phyloP scores from a whole-genome alignment of 371 early-diverging fungal species.

The Cokeromyces recurvatus region DNA sequence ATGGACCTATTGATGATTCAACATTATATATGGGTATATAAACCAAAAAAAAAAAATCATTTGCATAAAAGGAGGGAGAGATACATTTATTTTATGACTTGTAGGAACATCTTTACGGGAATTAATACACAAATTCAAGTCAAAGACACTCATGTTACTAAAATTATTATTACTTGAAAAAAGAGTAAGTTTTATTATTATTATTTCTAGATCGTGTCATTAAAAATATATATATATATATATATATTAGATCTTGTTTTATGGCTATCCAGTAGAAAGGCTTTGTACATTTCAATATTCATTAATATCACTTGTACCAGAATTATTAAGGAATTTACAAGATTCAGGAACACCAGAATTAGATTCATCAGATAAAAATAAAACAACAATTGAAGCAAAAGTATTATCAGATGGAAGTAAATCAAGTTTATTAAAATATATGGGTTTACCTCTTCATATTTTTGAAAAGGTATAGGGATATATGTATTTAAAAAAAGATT shows the following conservation, averaged over 20 bases:
- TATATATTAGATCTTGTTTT: slow-evolving; percentile 62
- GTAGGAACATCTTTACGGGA: slow-evolving; percentile 69
- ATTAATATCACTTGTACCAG: slow-evolving; percentile 69
- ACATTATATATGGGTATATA: slow-evolving; percentile 61
- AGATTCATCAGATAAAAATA: slow-evolving; percentile 20
- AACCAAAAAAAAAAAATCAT: not conserved
- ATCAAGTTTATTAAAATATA: slow-evolving; percentile 46
- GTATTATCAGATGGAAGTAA: slow-evolving; percentile 35
- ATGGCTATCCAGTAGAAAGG: slow-evolving; percentile 76
- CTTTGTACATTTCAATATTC: slow-evolving; percentile 79
- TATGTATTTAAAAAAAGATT: not conserved
- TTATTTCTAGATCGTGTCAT: not conserved
- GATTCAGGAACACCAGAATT: slow-evolving; percentile 64
- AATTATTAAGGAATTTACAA: slow-evolving; percentile 52
- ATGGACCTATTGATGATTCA: slow-evolving; percentile 63
- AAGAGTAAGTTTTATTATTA: slow-evolving; percentile 31
- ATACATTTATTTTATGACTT: too few relatives aligned
- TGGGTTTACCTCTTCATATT: slow-evolving; percentile 67
- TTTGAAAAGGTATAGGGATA: slow-evolving; percentile 59
- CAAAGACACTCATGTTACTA: slow-evolving; percentile 68
- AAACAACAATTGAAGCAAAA: slow-evolving; percentile 27
- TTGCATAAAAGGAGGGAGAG: too few relatives aligned
- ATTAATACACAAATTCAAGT: slow-evolving; percentile 65
- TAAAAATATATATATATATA: not conserved
- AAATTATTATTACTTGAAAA: slow-evolving; percentile 76